Evolutionary conservation across 768 basidiomycete species (phyloP).

Genomic region (Aureoboletus auriporus): DNA sequence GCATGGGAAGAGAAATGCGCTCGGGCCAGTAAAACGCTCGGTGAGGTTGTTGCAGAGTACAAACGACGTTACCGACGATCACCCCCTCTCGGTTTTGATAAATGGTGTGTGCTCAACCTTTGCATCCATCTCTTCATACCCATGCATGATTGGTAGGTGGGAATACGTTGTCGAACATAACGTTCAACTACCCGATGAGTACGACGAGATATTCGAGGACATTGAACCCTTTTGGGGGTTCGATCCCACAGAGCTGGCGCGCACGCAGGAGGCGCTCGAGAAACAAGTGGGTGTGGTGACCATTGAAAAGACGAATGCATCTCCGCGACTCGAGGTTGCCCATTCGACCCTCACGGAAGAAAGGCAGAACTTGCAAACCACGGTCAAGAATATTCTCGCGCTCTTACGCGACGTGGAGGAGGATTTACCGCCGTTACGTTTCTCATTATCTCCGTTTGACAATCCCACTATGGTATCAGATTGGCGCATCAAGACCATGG

Average conservation of each 20-base stretch:
- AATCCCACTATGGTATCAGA: slow-evolving; percentile 26
- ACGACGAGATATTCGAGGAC: slow-evolving; percentile 41
- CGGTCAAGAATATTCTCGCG: slow-evolving; percentile 13
- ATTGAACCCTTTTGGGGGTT: slow-evolving; percentile 37
- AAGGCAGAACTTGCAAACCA: background rate
- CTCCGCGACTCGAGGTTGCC: slow-evolving; percentile 12
- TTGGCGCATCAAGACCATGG: slow-evolving; percentile 21
- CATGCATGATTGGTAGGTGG: slow-evolving; percentile 31
- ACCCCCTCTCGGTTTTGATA: slow-evolving; percentile 41
- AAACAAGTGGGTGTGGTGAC: slow-evolving; percentile 9
- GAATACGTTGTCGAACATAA: slow-evolving; percentile 35
- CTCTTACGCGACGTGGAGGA: slow-evolving; percentile 26
- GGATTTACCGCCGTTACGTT: slow-evolving; percentile 29
- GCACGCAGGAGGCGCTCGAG: slow-evolving; percentile 22
- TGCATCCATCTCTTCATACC: accelerated
- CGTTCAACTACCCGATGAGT: slow-evolving; percentile 43
- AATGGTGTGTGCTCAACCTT: slow-evolving; percentile 29
- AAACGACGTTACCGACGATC: slow-evolving; percentile 29
- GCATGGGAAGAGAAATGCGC: slow-evolving; percentile 34
- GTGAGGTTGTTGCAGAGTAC: slow-evolving; percentile 38
- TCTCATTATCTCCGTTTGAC: slow-evolving; percentile 29
- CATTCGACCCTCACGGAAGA: slow-evolving; percentile 8
- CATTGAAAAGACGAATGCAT: slow-evolving; percentile 17
- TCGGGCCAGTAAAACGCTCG: slow-evolving; percentile 35
- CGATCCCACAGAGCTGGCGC: slow-evolving; percentile 24